A percentile compares a stretch with the other conserved stretches of the same genome.
phyloP scores from a whole-genome alignment of 306 rosid genomes.

The Rosa lucieae region DNA sequence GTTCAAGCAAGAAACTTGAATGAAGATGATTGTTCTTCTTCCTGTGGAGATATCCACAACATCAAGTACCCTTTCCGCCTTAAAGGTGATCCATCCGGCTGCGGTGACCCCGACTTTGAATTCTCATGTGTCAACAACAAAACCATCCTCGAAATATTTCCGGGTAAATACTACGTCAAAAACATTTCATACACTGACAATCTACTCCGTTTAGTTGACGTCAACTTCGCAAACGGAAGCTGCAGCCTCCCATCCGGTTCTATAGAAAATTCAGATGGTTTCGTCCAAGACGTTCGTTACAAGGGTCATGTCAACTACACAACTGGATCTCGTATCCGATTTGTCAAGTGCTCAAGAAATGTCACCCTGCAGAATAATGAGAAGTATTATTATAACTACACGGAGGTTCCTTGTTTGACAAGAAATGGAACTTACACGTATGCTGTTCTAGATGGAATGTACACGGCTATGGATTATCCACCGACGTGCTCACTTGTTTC shows the following conservation, averaged over 20 bases:
- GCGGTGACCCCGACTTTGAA: conserved; percentile 18
- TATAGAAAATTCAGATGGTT: not conserved
- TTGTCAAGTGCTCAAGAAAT: conserved; percentile 29
- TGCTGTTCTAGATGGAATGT: not conserved
- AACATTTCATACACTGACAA: conserved; percentile 12
- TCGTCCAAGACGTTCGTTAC: not conserved
- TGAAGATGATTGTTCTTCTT: conserved; percentile 5
- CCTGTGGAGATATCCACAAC: conserved; percentile 9
- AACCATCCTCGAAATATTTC: conserved; percentile 4
- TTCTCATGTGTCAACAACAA: conserved; percentile 25
- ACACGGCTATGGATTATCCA: not conserved
- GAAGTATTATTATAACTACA: not conserved
- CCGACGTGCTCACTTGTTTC: conserved; percentile 2
- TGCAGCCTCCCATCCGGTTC: conserved; percentile 28
- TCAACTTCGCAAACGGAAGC: conserved; percentile 26
- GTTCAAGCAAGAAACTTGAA: not conserved
- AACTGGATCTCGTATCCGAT: not conserved
- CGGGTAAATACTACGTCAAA: conserved; percentile 17
- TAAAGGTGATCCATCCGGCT: conserved; percentile 16
- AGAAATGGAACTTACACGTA: not conserved
- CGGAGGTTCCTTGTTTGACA: conserved; percentile 17
- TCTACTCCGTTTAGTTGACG: conserved; percentile 18
- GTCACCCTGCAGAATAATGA: not conserved
- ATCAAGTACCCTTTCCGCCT: conserved; percentile 27
- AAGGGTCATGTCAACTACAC: not conserved